phyloP scores from a whole-genome alignment of 257 asterid genomes.

The Parsonsia alboflavescens region DNA sequence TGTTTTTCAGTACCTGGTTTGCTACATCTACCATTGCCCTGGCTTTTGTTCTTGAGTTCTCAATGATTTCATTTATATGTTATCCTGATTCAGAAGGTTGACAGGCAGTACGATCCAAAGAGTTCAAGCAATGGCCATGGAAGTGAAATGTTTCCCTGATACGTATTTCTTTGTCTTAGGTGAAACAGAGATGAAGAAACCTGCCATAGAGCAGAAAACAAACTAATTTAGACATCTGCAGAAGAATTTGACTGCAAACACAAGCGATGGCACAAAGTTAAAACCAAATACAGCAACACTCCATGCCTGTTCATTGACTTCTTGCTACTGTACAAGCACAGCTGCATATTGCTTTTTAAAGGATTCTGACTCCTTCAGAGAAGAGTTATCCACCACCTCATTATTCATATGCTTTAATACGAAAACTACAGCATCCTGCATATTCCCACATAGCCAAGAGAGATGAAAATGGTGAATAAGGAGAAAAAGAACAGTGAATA shows the following conservation, averaged over 20 bases:
- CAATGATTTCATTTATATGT: conserved; percentile 51
- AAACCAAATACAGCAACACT: conserved; percentile 15
- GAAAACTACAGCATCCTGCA: conserved; percentile 73
- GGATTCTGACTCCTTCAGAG: conserved; percentile 67
- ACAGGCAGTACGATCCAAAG: conserved; percentile 37
- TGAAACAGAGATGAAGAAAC: conserved; percentile 56
- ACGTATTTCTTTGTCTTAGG: conserved; percentile 73
- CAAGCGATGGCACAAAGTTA: background rate
- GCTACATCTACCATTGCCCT: conserved; percentile 78
- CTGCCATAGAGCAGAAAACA: conserved; percentile 33
- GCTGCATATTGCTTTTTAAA: conserved; percentile 85
- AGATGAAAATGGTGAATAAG: too few relatives aligned
- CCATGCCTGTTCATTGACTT: conserved; percentile 74
- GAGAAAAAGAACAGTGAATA: background rate
- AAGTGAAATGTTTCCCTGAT: conserved; percentile 48
- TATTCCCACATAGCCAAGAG: conserved; percentile 25
- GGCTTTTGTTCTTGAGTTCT: conserved; percentile 74
- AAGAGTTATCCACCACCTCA: conserved; percentile 49
- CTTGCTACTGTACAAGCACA: conserved; percentile 60
- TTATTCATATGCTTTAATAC: conserved; percentile 82
- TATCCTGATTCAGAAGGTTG: conserved; percentile 52
- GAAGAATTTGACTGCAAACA: background rate
- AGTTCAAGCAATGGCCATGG: conserved; percentile 45
- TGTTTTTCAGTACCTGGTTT: conserved; percentile 44
- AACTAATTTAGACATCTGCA: background rate